Percentiles rank a stretch among this genome's conserved stretches.
Conservation (phyloP, 495 filamentous ascomycete species). For the Lasiosphaeria ovina region DNA sequence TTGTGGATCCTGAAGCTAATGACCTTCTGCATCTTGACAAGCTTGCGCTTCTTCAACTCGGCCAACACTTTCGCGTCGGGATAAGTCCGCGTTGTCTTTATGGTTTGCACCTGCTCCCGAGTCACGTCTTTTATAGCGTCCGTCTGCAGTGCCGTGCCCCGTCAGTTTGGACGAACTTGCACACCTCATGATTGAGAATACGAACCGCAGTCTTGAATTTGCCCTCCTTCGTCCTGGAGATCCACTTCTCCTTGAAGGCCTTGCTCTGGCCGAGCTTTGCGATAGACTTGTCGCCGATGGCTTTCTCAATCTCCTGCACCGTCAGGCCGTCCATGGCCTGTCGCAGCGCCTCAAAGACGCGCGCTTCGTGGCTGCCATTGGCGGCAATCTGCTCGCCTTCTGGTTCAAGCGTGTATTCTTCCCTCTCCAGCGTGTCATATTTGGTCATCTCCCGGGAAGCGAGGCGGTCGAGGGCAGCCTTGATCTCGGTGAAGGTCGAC, state of each 20-base stretch:
- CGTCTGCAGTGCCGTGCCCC: constrained; percentile 35
- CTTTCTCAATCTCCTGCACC: constrained; percentile 70
- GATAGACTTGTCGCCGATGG: constrained; percentile 76
- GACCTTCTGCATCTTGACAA: constrained; percentile 77
- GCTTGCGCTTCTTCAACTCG: constrained; percentile 86
- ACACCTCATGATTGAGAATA: neutral
- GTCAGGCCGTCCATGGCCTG: constrained; percentile 75
- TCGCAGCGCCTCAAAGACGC: constrained; percentile 84
- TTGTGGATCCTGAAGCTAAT: constrained; percentile 79
- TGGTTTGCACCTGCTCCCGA: constrained; percentile 65
- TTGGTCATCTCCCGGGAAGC: constrained; percentile 78
- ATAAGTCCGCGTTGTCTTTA: constrained; percentile 65
- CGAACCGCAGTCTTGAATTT: constrained; percentile 18
- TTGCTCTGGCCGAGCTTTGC: constrained; percentile 91
- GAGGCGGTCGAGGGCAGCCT: constrained; percentile 42
- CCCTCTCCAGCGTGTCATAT: constrained; percentile 77
- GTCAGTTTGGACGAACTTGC: constrained; percentile 9
- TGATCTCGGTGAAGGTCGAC: constrained; percentile 53
- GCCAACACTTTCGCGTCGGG: constrained; percentile 67
- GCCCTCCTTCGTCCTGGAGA: constrained; percentile 71
- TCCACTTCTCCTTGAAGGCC: constrained; percentile 96
- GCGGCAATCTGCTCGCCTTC: constrained; percentile 7
- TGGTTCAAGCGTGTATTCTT: constrained; percentile 32
- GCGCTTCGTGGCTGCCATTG: constrained; percentile 89
- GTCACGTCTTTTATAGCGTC: constrained; percentile 77